phyloP scores from a whole-genome alignment of 2,329 filamentous ascomycete species.

The Chlorencoelia australis region DNA sequence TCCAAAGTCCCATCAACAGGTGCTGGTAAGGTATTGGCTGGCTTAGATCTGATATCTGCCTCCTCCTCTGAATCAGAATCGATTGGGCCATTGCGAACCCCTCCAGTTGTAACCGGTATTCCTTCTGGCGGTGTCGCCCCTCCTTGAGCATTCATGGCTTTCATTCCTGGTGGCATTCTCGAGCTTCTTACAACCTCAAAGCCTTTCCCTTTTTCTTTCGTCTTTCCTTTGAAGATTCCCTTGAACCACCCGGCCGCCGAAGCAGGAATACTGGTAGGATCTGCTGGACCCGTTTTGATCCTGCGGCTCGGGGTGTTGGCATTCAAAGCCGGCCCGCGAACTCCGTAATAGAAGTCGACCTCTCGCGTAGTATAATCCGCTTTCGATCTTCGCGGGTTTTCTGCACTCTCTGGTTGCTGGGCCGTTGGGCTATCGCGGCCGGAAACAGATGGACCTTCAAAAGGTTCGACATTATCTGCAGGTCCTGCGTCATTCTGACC shows the following conservation, averaged over 20 bases:
- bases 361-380: conserved; percentile 88
- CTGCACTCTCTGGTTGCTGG: conserved; percentile 22
- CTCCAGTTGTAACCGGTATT: conserved; percentile 45
- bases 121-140: conserved; percentile 59
- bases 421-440: conserved; percentile 39
- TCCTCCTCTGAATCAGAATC: conserved; percentile 47
- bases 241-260: conserved; percentile 87
- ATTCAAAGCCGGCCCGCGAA: conserved; percentile 77
- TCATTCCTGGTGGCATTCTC: conserved; percentile 71
- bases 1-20: conserved; percentile 20
- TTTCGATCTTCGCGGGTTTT: conserved; percentile 31
- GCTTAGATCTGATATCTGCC: neutral
- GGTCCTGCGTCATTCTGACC: conserved; percentile 21
- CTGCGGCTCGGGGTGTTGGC: conserved; percentile 73
- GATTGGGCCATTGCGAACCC: conserved; percentile 42
- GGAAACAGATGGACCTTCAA: conserved; percentile 32
- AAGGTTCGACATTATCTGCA: conserved; percentile 31
- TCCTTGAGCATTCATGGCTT: conserved; percentile 41
- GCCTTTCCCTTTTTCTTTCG: conserved; percentile 89
- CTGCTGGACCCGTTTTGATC: conserved; percentile 85
- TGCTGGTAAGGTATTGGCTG: conserved; percentile 31
- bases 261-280: conserved; percentile 84
- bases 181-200: conserved; percentile 94
- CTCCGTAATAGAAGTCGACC: conserved; percentile 93
- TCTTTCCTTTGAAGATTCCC: conserved; percentile 68